A percentile compares a stretch with the other conserved stretches of the same genome.
Evolutionary conservation across 805 yeast species (phyloP).

Genomic region (Ogataea methylovora): DNA sequence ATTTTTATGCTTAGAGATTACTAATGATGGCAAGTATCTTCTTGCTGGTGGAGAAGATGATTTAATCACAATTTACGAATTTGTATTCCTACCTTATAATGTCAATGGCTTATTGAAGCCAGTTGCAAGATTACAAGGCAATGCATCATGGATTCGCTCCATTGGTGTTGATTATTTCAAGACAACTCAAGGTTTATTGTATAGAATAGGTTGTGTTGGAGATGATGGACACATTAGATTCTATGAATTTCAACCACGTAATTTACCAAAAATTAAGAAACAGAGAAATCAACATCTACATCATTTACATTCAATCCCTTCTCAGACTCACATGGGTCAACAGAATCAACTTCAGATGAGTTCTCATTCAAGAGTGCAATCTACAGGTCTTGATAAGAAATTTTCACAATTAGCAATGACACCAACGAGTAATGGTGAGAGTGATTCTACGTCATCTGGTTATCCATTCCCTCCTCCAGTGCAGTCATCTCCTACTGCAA

Average conservation of each 20-base stretch:
- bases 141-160: conserved; percentile 42
- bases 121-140: conserved; percentile 35
- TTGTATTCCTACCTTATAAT: conserved; percentile 9
- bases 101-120: conserved; percentile 12
- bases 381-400: too few relatives aligned
- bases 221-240: conserved; percentile 45
- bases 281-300: not conserved
- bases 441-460: too few relatives aligned
- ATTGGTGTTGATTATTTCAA: conserved; percentile 36
- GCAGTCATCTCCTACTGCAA: too few relatives aligned
- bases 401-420: too few relatives aligned
- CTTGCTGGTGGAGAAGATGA: conserved; percentile 52
- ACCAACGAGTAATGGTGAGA: too few relatives aligned
- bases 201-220: conserved; percentile 46
- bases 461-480: too few relatives aligned
- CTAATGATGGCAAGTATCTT: conserved; percentile 41
- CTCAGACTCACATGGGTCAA: too few relatives aligned
- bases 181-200: conserved; percentile 24
- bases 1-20: conserved; percentile 38
- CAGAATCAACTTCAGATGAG: too few relatives aligned
- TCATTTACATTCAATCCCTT: conserved; percentile 1
- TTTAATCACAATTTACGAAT: conserved; percentile 34
- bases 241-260: conserved; percentile 48
- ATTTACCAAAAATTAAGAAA: conserved; percentile 28
- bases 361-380: too few relatives aligned